A percentile compares a stretch with the other conserved stretches of the same genome.
These are phyloP conservation scores for Psilocybe mexicana DNA, from an alignment of 1,284 basidiomycete genomes.

Conservation along the genomic window DNA sequence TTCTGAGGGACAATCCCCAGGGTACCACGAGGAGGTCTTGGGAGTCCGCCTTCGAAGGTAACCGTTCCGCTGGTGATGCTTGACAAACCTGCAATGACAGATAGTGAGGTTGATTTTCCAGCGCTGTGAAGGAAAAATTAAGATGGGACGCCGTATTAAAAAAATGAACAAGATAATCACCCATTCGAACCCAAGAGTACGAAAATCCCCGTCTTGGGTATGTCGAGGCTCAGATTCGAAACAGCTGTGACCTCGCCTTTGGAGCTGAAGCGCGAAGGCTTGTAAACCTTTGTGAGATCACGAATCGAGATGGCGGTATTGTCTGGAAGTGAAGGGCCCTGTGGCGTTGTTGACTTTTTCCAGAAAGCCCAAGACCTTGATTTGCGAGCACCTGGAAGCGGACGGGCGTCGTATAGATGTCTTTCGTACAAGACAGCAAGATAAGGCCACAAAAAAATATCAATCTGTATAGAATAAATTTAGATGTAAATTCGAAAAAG, in stretches of 20 bases:
- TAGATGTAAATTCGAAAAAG: neutral
- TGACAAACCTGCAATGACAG: slow-evolving; percentile 64
- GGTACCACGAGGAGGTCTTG: slow-evolving; percentile 56
- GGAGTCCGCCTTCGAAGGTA: slow-evolving; percentile 57
- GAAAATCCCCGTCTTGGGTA: slow-evolving; percentile 37
- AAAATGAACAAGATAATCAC: slow-evolving; percentile 32
- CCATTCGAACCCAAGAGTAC: slow-evolving; percentile 77
- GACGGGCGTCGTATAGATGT: slow-evolving; percentile 56
- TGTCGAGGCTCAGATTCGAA: slow-evolving; percentile 41
- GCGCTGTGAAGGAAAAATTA: slow-evolving; percentile 45
- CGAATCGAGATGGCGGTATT: slow-evolving; percentile 18
- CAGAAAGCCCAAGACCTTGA: slow-evolving; percentile 14
- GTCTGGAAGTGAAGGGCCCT: slow-evolving; percentile 7
- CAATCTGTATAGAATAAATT: slow-evolving; percentile 43
- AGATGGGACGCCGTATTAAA: neutral
- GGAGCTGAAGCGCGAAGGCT: slow-evolving; percentile 14
- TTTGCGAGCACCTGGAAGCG: neutral
- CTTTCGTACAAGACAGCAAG: slow-evolving; percentile 62
- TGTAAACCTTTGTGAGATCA: slow-evolving; percentile 19
- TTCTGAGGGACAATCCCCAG: slow-evolving; percentile 82
- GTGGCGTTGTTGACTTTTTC: neutral
- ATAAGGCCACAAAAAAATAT: slow-evolving; percentile 72
- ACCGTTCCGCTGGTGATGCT: slow-evolving; percentile 63
- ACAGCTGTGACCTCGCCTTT: slow-evolving; percentile 48
- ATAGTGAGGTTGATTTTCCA: slow-evolving; percentile 76